phyloP scores from a whole-genome alignment of 192 early-diverging fungal species.

The Phycomyces blakesleeanus region DNA sequence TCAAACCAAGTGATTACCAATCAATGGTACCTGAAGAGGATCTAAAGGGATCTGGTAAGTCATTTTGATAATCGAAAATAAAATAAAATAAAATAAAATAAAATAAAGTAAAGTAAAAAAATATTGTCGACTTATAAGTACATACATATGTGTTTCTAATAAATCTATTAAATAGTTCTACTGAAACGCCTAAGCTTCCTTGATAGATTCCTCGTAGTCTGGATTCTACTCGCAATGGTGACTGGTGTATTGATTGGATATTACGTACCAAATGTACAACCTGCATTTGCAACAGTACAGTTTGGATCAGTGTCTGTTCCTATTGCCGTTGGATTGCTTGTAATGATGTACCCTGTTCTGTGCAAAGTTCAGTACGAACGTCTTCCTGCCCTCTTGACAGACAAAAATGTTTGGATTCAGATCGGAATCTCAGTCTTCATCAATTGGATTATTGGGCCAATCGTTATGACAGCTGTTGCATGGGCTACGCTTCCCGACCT shows the following conservation, averaged over 20 bases:
- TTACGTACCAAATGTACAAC: slow-evolving; percentile 51
- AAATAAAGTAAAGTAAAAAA: no score
- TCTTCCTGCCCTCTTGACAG: slow-evolving; percentile 34
- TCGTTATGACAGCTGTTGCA: slow-evolving; percentile 63
- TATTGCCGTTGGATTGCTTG: slow-evolving; percentile 59
- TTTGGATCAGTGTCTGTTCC: slow-evolving; percentile 68
- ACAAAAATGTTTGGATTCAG: slow-evolving; percentile 48
- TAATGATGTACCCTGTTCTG: slow-evolving; percentile 77
- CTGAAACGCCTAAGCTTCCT: slow-evolving; percentile 27
- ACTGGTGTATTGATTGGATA: slow-evolving; percentile 56
- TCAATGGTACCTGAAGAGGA: background rate
- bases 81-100: no score
- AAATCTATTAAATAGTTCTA: slow-evolving; percentile 11
- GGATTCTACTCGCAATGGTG: slow-evolving; percentile 49
- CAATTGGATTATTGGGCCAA: slow-evolving; percentile 66
- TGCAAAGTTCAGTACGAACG: slow-evolving; percentile 54
- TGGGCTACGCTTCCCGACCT: slow-evolving; percentile 67
- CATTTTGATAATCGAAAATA: background rate
- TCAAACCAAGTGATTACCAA: background rate
- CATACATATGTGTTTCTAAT: no score
- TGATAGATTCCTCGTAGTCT: slow-evolving; percentile 37
- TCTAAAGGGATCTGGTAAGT: slow-evolving; percentile 1
- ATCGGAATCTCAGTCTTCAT: slow-evolving; percentile 52
- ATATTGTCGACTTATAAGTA: no score
- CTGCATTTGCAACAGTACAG: slow-evolving; percentile 47